These are phyloP conservation scores for Sphaerulina musiva DNA, from an alignment of 2,329 filamentous ascomycete species.

Conservation along the genomic window DNA sequence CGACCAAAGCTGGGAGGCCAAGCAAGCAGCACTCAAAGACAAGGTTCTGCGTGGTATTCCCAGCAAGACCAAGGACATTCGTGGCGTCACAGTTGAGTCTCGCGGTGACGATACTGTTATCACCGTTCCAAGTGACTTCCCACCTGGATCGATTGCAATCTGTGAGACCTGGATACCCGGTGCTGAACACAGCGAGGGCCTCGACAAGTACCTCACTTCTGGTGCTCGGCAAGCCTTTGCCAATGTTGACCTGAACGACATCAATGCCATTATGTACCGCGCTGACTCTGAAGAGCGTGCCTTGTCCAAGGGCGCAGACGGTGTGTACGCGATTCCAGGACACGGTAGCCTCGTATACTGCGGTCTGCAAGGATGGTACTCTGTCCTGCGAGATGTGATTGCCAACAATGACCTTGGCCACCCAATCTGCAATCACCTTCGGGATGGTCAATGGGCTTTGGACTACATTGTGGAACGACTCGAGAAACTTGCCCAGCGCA, in stretches of 20 bases:
- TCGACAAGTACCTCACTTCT: constrained; percentile 80
- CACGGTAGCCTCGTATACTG: constrained; percentile 85
- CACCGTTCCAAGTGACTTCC: constrained; percentile 73
- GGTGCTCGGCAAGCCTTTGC: constrained; percentile 73
- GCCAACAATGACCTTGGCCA: constrained; percentile 86
- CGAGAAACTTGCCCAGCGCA: constrained; percentile 57
- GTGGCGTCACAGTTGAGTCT: constrained; percentile 66
- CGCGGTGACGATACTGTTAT: constrained; percentile 70
- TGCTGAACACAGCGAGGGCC: constrained; percentile 72
- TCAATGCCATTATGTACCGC: constrained; percentile 87
- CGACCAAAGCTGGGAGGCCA: constrained; percentile 66
- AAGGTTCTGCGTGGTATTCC: constrained; percentile 75
- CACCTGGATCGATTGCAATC: constrained; percentile 86
- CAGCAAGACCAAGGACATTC: constrained; percentile 67
- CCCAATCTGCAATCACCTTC: constrained; percentile 84
- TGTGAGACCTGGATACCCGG: constrained; percentile 95
- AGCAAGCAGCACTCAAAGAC: constrained; percentile 59
- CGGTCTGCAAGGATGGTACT: constrained; percentile 98
- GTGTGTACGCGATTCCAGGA: constrained; percentile 81
- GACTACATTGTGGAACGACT: constrained; percentile 80
- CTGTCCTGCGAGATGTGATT: constrained; percentile 75
- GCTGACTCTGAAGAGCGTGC: constrained; percentile 86
- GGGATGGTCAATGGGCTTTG: constrained; percentile 84
- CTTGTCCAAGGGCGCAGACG: constrained; percentile 69
- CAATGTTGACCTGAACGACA: constrained; percentile 66